These are phyloP conservation scores for Psilocybe tampanensis DNA, from an alignment of 768 basidiomycete genomes.

Conservation along the genomic window DNA sequence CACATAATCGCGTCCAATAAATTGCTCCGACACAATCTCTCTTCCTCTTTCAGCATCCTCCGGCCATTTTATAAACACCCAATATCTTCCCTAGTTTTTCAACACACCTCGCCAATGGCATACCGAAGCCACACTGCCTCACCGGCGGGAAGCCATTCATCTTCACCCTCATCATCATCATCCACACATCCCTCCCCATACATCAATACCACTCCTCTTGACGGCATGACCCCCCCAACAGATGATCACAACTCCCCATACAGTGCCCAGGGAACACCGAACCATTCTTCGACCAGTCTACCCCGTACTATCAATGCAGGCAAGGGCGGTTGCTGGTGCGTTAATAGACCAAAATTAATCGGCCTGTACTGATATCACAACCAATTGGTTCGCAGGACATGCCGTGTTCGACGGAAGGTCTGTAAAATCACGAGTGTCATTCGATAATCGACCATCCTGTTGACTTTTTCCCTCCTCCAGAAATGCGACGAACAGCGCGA, in stretches of 20 bases:
- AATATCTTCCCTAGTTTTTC: conserved; percentile 20
- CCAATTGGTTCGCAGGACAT: conserved; percentile 58
- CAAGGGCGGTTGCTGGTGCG: conserved; percentile 83
- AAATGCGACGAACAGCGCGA: conserved; percentile 90
- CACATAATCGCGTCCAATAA: conserved; percentile 37
- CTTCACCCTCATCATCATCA: conserved; percentile 48
- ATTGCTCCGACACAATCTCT: conserved; percentile 36
- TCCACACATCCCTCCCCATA: conserved; percentile 46
- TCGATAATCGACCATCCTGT: conserved; percentile 7
- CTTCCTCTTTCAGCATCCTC: conserved; percentile 1
- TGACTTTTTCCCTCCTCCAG: conserved; percentile 36
- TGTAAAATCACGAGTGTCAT: conserved; percentile 23
- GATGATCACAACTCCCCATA: conserved; percentile 39
- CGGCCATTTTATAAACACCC: conserved; percentile 21
- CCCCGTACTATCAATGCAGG: conserved; percentile 56
- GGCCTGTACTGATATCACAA: conserved; percentile 13
- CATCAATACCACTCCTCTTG: conserved; percentile 36
- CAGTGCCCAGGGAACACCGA: conserved; percentile 48
- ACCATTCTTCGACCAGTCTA: conserved; percentile 48
- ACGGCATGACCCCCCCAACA: conserved; percentile 33
- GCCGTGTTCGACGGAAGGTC: conserved; percentile 82
- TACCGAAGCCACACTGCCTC: conserved; percentile 51
- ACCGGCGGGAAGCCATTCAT: conserved; percentile 50
- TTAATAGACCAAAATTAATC: conserved; percentile 13
- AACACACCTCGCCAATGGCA: conserved; percentile 43